phyloP scores from a whole-genome alignment of 768 basidiomycete genomes.

The Phanerodontia chrysosporium region DNA sequence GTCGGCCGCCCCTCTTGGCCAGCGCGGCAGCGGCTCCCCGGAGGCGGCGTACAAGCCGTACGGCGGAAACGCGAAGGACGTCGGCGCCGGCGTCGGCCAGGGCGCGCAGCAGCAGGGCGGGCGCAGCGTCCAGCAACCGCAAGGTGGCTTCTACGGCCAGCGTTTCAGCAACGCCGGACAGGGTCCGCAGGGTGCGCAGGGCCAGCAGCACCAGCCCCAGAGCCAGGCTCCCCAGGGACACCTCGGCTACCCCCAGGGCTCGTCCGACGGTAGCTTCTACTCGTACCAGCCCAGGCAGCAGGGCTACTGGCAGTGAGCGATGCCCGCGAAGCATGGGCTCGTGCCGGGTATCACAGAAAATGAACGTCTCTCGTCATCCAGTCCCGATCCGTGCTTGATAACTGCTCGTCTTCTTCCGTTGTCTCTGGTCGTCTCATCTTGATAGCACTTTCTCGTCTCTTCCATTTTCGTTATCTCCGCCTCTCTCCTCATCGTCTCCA shows the following conservation, averaged over 20 bases:
- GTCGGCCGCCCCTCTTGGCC: constrained; percentile 43
- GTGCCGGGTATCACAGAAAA: background rate
- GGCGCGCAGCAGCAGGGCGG: constrained; percentile 38
- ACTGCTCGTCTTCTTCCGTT: background rate
- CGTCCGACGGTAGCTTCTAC: constrained; percentile 62
- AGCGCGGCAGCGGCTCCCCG: constrained; percentile 55
- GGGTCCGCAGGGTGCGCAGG: constrained; percentile 49
- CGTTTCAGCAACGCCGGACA: constrained; percentile 37
- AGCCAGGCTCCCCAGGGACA: constrained; percentile 48
- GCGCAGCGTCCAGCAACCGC: constrained; percentile 40
- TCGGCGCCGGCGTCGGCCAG: constrained; percentile 40
- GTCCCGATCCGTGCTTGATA: background rate
- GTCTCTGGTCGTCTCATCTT: background rate
- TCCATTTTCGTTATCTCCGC: background rate
- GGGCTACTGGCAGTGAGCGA: constrained; percentile 48
- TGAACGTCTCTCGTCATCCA: background rate
- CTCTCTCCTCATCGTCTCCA: background rate
- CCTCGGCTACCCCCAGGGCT: constrained; percentile 60
- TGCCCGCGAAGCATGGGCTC: background rate
- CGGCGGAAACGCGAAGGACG: constrained; percentile 55
- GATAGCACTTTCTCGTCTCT: background rate
- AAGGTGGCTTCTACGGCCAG: constrained; percentile 42
- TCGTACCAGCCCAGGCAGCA: constrained; percentile 68
- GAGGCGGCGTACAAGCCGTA: constrained; percentile 78
- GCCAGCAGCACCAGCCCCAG: constrained; percentile 37